phyloP scores from a whole-genome alignment of 1,139 yeast genomes.

The Suhomyces wounanorum region DNA sequence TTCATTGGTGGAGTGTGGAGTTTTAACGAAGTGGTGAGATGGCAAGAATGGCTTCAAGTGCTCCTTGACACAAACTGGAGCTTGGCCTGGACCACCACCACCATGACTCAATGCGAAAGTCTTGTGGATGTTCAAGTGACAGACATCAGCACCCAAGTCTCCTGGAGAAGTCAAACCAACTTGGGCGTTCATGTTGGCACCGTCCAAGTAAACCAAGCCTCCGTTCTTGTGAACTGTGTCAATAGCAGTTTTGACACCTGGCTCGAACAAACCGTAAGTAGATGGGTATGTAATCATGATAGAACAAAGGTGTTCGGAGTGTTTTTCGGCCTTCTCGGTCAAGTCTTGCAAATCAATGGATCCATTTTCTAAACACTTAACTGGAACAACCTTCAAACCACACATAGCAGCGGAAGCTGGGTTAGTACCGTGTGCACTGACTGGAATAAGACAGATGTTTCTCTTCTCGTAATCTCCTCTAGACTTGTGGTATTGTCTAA shows the following conservation, averaged over 20 bases:
- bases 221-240: constrained; percentile 82
- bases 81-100: constrained; percentile 99
- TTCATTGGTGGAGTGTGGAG: constrained; percentile 54
- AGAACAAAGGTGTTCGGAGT: constrained; percentile 75
- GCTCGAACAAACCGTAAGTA: constrained; percentile 94
- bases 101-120: constrained; percentile 98
- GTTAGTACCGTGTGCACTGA: constrained; percentile 96
- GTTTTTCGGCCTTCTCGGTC: constrained; percentile 68
- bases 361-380: constrained; percentile 83
- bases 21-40: constrained; percentile 62
- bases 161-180: constrained; percentile 98
- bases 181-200: constrained; percentile 99
- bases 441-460: constrained; percentile 91
- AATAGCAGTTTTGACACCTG: constrained; percentile 82
- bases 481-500: constrained; percentile 72
- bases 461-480: constrained; percentile 69
- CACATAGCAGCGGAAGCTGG: constrained; percentile 99
- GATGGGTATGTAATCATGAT: constrained; percentile 97
- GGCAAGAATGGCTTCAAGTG: constrained; percentile 87
- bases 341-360: constrained; percentile 82
- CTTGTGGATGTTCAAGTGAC: constrained; percentile 94
- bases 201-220: constrained; percentile 96
- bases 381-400: constrained; percentile 89
- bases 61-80: constrained; percentile 90
- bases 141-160: constrained; percentile 97